Evolutionary conservation across 108 stramenopile species (phyloP).

Genomic region (Cyclostephanos tholiformis): DNA sequence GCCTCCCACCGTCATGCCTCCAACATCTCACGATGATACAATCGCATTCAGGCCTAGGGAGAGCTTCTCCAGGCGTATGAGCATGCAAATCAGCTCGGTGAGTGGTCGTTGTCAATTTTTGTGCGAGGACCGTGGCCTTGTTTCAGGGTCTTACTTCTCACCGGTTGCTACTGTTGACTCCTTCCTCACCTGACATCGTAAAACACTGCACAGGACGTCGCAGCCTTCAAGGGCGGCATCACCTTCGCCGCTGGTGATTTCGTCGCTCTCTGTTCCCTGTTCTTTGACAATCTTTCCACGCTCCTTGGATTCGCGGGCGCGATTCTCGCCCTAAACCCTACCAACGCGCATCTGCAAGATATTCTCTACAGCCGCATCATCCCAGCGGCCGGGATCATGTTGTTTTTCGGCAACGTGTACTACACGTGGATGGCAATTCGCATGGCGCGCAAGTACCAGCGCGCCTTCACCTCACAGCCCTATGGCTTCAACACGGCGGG

Average conservation of each 20-base stretch:
- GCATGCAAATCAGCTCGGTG: too few species aligned
- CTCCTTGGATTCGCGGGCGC: conserved; percentile 57
- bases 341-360: conserved; percentile 29
- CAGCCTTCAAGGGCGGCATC: conserved; percentile 12
- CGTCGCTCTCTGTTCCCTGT: conserved; percentile 52
- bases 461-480: conserved; percentile 67
- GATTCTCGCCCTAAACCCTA: conserved; percentile 44
- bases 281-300: conserved; percentile 75
- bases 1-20: too few species aligned
- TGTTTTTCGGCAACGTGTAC: conserved; percentile 61
- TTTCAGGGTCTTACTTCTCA: too few species aligned
- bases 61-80: too few species aligned
- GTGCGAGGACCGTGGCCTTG: too few species aligned
- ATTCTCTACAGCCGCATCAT: conserved; percentile 58
- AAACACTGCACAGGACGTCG: not conserved
- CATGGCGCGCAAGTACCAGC: conserved; percentile 44
- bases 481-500: conserved; percentile 84
- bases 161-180: too few species aligned
- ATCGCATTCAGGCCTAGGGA: too few species aligned
- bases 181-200: not conserved
- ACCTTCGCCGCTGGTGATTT: conserved; percentile 42
- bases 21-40: too few species aligned
- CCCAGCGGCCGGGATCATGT: conserved; percentile 66
- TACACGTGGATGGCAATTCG: conserved; percentile 60
- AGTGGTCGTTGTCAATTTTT: too few species aligned